Conservation (phyloP, 2,329 filamentous ascomycete genomes). For the Fragosphaeria purpurea region DNA sequence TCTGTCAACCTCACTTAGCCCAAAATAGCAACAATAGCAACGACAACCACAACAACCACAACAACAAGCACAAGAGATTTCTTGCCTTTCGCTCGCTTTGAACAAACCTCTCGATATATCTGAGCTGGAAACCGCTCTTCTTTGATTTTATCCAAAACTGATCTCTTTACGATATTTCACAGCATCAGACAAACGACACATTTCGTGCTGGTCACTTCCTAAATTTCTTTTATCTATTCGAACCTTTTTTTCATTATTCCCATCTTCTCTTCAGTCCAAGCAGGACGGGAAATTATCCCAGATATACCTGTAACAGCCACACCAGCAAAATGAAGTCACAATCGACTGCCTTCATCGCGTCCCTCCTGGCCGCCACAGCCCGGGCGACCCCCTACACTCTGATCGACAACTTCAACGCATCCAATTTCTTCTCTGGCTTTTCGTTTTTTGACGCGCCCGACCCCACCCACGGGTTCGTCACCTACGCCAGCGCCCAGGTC, state of each 20-base stretch:
- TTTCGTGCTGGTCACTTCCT: background rate
- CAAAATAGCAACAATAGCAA: no score
- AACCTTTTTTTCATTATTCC: background rate
- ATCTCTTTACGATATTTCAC: background rate
- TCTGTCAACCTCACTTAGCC: no score
- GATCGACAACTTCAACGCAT: slow-evolving; percentile 36
- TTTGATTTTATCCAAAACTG: slow-evolving; percentile 1
- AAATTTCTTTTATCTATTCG: background rate
- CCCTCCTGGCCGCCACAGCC: slow-evolving; percentile 12
- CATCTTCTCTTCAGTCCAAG: no score
- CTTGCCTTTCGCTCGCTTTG: no score
- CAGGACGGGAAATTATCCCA: background rate
- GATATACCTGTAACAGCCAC: slow-evolving; percentile 2
- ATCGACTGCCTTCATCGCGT: background rate
- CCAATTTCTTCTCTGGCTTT: slow-evolving; percentile 48
- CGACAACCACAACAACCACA: no score
- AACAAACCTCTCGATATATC: no score
- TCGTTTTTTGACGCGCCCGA: slow-evolving; percentile 49
- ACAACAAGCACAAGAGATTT: no score
- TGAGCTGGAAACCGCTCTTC: background rate
- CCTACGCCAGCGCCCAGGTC: slow-evolving; percentile 50
- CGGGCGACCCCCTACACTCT: slow-evolving; percentile 33
- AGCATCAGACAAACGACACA: background rate
- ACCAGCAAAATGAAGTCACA: background rate
- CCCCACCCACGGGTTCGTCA: slow-evolving; percentile 66